These are phyloP conservation scores for Circinella umbellata DNA, from an alignment of 371 early-diverging fungal species.

Conservation along the genomic window DNA sequence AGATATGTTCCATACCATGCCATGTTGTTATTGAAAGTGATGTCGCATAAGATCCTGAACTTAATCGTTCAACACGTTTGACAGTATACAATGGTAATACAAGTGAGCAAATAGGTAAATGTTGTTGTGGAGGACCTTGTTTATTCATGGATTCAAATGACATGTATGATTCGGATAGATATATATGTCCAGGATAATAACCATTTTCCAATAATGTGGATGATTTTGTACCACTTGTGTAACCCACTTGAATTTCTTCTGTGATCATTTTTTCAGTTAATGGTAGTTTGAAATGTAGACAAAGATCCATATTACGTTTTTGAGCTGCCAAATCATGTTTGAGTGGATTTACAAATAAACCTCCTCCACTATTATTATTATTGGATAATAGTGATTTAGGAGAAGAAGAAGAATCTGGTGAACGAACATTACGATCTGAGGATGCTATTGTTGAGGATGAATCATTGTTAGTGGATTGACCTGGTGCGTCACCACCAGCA, in stretches of 20 bases:
- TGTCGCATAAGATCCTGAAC: conserved; percentile 39
- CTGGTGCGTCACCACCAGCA: conserved; percentile 71
- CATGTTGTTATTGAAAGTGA: conserved; percentile 57
- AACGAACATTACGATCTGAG: conserved; percentile 9
- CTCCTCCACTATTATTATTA: neutral
- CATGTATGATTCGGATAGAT: conserved; percentile 82
- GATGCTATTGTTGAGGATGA: neutral
- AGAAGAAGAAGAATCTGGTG: conserved; percentile 1
- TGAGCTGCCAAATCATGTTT: conserved; percentile 66
- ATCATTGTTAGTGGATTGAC: conserved; percentile 38
- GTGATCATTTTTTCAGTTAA: conserved; percentile 60
- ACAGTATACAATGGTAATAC: conserved; percentile 89
- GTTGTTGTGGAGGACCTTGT: conserved; percentile 47
- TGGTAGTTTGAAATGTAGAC: conserved; percentile 73
- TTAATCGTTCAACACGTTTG: conserved; percentile 88
- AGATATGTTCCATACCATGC: conserved; percentile 66
- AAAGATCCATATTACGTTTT: conserved; percentile 79
- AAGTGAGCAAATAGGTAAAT: conserved; percentile 63
- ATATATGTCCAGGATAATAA: conserved; percentile 68
- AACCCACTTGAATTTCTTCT: conserved; percentile 60
- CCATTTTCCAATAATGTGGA: conserved; percentile 11
- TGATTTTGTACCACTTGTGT: conserved; percentile 34
- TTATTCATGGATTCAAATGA: conserved; percentile 75
- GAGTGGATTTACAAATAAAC: conserved; percentile 51
- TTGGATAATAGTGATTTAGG: too few relatives aligned